phyloP scores from a whole-genome alignment of 768 basidiomycete genomes.

The Mycena pura region DNA sequence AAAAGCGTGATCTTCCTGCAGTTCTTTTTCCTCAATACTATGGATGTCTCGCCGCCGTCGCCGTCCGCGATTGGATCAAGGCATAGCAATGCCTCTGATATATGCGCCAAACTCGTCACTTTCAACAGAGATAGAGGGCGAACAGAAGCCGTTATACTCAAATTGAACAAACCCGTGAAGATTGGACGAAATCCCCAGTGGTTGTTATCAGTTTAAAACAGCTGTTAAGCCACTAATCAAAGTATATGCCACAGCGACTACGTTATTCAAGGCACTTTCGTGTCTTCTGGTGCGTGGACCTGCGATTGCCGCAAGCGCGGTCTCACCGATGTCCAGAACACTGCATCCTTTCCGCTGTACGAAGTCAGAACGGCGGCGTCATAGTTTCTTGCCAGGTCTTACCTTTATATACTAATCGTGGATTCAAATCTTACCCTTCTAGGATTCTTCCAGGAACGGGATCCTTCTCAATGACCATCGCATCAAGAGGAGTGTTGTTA shows the following conservation, averaged over 20 bases:
- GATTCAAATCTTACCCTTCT: background rate
- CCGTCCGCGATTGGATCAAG: background rate
- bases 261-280: constrained; percentile 63
- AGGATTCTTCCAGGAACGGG: constrained; percentile 85
- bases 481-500: constrained; percentile 69
- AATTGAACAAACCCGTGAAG: constrained; percentile 64
- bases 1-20: background rate
- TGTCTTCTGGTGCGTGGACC: constrained; percentile 79
- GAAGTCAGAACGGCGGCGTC: constrained; percentile 71
- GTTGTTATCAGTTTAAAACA: constrained; percentile 42
- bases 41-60: background rate
- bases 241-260: constrained; percentile 55
- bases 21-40: background rate
- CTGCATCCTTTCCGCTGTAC: constrained; percentile 53
- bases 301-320: background rate
- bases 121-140: constrained; percentile 64
- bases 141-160: constrained; percentile 73
- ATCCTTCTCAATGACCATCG: constrained; percentile 72
- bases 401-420: background rate
- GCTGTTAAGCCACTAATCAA: constrained; percentile 21
- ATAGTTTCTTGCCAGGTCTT: constrained; percentile 81
- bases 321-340: background rate
- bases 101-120: constrained; percentile 80
- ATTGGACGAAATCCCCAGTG: constrained; percentile 81
- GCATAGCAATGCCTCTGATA: constrained; percentile 13